phyloP scores from a whole-genome alignment of 106 monocot genomes.

The Iris macrosiphon region DNA sequence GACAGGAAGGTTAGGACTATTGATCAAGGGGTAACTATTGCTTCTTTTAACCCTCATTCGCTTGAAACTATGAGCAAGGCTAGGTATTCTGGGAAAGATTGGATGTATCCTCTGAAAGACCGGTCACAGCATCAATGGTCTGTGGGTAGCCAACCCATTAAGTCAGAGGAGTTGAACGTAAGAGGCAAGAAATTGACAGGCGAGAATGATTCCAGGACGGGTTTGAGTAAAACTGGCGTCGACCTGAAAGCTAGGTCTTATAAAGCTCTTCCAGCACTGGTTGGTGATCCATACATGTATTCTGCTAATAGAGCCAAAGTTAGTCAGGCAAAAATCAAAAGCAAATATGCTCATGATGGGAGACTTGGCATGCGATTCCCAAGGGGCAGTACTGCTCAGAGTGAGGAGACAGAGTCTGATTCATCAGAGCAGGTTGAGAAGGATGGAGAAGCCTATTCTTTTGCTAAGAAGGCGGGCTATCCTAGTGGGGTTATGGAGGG shows the following conservation, averaged over 20 bases:
- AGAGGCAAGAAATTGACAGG: slow-evolving; percentile 28
- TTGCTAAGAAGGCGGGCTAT: slow-evolving; percentile 12
- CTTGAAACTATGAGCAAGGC: slow-evolving; percentile 16
- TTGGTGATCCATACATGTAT: slow-evolving; percentile 7
- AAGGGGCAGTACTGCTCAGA: slow-evolving; percentile 7
- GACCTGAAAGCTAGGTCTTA: slow-evolving; percentile 18
- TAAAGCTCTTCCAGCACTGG: slow-evolving; percentile 15
- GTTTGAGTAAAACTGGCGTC: not conserved
- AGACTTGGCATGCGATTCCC: slow-evolving; percentile 3
- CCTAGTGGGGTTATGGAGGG: slow-evolving; percentile 8
- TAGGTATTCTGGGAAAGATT: slow-evolving; percentile 26
- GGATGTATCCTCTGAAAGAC: slow-evolving; percentile 15
- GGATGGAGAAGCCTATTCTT: slow-evolving; percentile 13
- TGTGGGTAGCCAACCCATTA: slow-evolving; percentile 2
- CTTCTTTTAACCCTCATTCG: slow-evolving; percentile 33
- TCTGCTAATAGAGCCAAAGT: slow-evolving; percentile 18
- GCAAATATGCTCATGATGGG: slow-evolving; percentile 17
- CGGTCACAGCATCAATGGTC: slow-evolving; percentile 3
- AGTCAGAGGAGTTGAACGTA: slow-evolving; percentile 16
- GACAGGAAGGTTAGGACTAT: slow-evolving; percentile 16
- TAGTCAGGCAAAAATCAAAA: slow-evolving; percentile 21
- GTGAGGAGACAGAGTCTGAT: slow-evolving; percentile 80
- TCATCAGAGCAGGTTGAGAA: slow-evolving; percentile 49
- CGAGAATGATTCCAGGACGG: slow-evolving; percentile 3
- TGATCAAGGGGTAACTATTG: slow-evolving; percentile 35